Base-by-base conservation (phyloP, 2,329 filamentous ascomycete species). In the Alternaria postmessia region DNA sequence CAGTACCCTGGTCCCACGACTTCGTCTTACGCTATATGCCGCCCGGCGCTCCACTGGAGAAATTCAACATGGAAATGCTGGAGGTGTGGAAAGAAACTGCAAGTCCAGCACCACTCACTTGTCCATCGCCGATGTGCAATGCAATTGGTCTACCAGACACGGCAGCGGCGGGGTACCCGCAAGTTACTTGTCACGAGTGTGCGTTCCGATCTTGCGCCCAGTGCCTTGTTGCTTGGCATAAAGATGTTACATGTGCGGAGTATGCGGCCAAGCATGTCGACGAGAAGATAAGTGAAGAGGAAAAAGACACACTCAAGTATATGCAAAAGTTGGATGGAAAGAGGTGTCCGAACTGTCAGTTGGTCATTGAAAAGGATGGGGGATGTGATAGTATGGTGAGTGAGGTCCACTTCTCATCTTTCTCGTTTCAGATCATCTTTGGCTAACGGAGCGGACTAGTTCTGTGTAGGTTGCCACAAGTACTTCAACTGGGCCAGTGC, bases 301-400 rank as follows among this genome's bases (percentile, higher is more conserved):
- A 74, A 55, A 72, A 67, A 22, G 59, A 67, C 0, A 71, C 63
- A 5, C 61, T 75, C 28, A 34, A 64, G 30, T 18, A 72, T 0
- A 68, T 76, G 67, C 68, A 74, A 51, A 42, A 43, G 3, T 69
- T 65, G 32, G 68, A 73, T 43, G 72, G 66, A 2, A 72, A 67
- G 41, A 63, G 73, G 3, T 76, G 73, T 59, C 71, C 73, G 1
- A 73, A 75, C 30, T 76, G 73, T 56, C 63, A 68, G 14, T 44
- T 76, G 2, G 68, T 75, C 1, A 71, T 76, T 28, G 72, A 74
- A 55, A 74, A 74, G 38, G 70, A 73, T 22, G 71, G 71, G 1
- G 73, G 73, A 1, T 75, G 73, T 36, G 53, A 70, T 32, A 62
- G 57, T 24, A 73, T 74, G 68, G 47, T 52, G 39, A 38, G 44